These are phyloP conservation scores for Aspergillus coremiiformis DNA, from an alignment of 495 filamentous ascomycete species.

Conservation along the genomic window DNA sequence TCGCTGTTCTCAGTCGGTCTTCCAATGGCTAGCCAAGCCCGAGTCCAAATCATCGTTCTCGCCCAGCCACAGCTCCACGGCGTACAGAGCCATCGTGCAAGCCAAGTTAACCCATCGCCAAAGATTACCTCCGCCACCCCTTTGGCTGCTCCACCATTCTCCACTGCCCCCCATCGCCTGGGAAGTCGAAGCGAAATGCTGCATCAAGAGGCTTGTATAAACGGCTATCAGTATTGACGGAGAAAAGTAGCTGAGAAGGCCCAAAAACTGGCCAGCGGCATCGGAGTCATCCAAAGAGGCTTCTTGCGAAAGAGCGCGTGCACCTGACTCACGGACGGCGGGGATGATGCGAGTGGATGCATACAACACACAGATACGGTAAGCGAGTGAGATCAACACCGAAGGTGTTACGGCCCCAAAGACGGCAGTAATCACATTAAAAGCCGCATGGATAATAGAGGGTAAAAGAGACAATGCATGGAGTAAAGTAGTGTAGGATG, in stretches of 20 bases:
- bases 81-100: slow-evolving; percentile 80
- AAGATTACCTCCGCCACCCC: slow-evolving; percentile 70
- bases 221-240: slow-evolving; percentile 88
- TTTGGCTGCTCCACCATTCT: slow-evolving; percentile 81
- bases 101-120: slow-evolving; percentile 92
- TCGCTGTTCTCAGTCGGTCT: slow-evolving; percentile 62
- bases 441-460: slow-evolving; percentile 70
- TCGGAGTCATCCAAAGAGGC: slow-evolving; percentile 78
- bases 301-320: slow-evolving; percentile 72
- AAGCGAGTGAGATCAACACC: slow-evolving; percentile 87
- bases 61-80: slow-evolving; percentile 77
- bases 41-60: slow-evolving; percentile 64
- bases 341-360: slow-evolving; percentile 94
- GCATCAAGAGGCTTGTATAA: slow-evolving; percentile 93
- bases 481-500: slow-evolving; percentile 87
- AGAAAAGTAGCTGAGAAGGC: slow-evolving; percentile 82
- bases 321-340: slow-evolving; percentile 78
- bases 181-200: slow-evolving; percentile 78
- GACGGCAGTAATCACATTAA: slow-evolving; percentile 81
- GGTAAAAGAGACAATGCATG: slow-evolving; percentile 79
- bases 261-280: slow-evolving; percentile 68
- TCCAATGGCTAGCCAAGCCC: slow-evolving; percentile 75
- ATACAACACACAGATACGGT: slow-evolving; percentile 89
- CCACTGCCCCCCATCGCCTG: slow-evolving; percentile 51
- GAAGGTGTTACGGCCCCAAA: slow-evolving; percentile 90